Evolutionary conservation across 1,284 basidiomycete genomes (phyloP).

Genomic region (Cystobasidium slooffiae): DNA sequence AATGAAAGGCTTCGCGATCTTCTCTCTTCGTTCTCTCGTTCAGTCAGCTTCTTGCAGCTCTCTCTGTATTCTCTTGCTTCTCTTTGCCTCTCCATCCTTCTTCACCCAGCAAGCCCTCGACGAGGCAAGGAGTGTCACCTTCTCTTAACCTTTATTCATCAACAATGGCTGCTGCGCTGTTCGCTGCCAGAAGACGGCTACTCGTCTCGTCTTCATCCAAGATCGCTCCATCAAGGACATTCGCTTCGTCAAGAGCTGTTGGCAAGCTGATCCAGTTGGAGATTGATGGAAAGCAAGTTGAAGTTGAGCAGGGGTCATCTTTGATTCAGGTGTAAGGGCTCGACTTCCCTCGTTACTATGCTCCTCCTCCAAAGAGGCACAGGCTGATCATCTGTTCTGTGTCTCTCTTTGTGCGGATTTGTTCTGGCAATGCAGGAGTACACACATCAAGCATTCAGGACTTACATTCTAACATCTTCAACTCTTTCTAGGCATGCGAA

Average conservation of each 20-base stretch:
- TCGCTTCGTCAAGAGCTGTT: constrained; percentile 6
- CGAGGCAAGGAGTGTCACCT: not conserved
- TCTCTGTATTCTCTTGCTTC: not conserved
- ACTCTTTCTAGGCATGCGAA: constrained; percentile 78
- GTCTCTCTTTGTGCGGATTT: too few relatives aligned
- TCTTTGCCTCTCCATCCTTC: not conserved
- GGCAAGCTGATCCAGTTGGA: constrained; percentile 47
- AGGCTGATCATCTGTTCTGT: not conserved
- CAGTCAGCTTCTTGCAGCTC: not conserved
- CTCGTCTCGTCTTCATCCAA: not conserved
- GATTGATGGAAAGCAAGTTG: constrained; percentile 53
- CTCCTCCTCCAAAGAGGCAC: not conserved
- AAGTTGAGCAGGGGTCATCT: constrained; percentile 70
- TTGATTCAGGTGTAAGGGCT: constrained; percentile 73
- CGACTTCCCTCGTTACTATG: not conserved
- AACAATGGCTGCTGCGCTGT: not conserved
- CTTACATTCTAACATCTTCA: constrained; percentile 55
- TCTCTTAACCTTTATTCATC: not conserved
- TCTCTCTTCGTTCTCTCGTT: not conserved
- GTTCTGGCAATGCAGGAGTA: not conserved
- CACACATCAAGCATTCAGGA: not conserved
- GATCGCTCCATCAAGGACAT: constrained; percentile 15
- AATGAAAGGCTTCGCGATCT: constrained; percentile 13
- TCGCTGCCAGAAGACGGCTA: constrained; percentile 3
- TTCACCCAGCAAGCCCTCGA: not conserved